Evolutionary conservation across 495 filamentous ascomycete species (phyloP).

Genomic region (Bombardia bombarda): DNA sequence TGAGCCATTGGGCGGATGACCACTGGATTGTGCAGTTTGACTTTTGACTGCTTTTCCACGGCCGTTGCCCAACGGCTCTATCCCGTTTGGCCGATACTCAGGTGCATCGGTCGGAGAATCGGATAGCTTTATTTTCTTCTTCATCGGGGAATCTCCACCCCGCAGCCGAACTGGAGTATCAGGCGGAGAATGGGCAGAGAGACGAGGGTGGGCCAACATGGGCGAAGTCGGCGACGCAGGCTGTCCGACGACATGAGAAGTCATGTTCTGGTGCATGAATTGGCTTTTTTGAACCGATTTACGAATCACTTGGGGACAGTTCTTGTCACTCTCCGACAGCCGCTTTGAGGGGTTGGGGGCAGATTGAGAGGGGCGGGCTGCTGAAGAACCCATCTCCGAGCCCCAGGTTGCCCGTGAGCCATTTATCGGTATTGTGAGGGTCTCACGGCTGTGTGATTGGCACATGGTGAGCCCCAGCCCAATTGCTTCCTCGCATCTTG

Average conservation of each 20-base stretch:
- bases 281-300: not conserved
- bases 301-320: not conserved
- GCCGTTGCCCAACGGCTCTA: too few relatives aligned
- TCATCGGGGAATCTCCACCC: too few relatives aligned
- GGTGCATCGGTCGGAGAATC: too few relatives aligned
- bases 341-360: not conserved
- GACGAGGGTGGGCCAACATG: not conserved
- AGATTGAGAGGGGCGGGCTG: not conserved
- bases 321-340: not conserved
- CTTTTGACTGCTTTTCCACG: too few relatives aligned
- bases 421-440: not conserved
- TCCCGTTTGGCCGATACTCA: too few relatives aligned
- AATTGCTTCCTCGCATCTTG: too few relatives aligned
- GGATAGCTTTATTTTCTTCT: too few relatives aligned
- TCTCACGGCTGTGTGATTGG: too few relatives aligned
- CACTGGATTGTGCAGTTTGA: too few relatives aligned
- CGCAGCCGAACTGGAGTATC: too few relatives aligned
- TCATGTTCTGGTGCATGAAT: not conserved
- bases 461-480: too few relatives aligned
- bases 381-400: not conserved
- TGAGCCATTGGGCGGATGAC: too few relatives aligned
- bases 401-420: not conserved
- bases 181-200: constrained; percentile 6
- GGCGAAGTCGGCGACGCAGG: not conserved
- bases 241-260: not conserved